Evolutionary conservation across 2,329 filamentous ascomycete species (phyloP).

Genomic region (Fusarium newnesense): DNA sequence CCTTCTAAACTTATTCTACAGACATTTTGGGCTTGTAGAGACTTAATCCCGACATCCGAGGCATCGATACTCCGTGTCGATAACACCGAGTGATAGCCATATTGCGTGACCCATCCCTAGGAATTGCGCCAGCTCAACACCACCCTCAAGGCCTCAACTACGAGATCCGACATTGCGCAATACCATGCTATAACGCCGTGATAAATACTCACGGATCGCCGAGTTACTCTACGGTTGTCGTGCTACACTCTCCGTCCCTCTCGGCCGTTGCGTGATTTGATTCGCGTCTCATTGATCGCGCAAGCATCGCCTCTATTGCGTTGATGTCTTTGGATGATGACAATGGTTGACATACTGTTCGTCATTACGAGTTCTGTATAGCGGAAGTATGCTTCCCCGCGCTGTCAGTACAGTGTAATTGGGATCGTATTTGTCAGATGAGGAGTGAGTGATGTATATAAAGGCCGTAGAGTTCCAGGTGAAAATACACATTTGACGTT

Average conservation of each 20-base stretch:
- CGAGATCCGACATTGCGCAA: conserved; percentile 38
- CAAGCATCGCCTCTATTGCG: too few relatives aligned
- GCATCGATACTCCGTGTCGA: neutral
- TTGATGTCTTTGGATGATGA: neutral
- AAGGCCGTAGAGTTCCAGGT: neutral
- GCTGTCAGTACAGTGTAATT: neutral
- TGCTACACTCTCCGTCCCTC: neutral
- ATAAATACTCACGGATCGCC: neutral
- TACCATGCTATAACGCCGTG: conserved; percentile 1
- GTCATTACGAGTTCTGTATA: conserved; percentile 15
- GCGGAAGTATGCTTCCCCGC: conserved; percentile 23
- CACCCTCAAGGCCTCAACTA: neutral
- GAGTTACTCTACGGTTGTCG: neutral
- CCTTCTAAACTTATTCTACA: too few relatives aligned
- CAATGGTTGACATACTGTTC: neutral
- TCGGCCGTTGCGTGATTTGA: conserved; percentile 39
- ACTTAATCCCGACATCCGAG: neutral
- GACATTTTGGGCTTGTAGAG: too few relatives aligned
- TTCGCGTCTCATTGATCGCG: neutral
- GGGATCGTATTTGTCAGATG: neutral
- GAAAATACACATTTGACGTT: neutral
- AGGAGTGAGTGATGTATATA: conserved; percentile 27
- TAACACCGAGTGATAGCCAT: neutral
- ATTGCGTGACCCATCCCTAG: conserved; percentile 43
- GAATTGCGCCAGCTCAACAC: conserved; percentile 38